Evolutionary conservation across 805 yeast genomes (phyloP).

Genomic region (Huiozyma naganishii): DNA sequence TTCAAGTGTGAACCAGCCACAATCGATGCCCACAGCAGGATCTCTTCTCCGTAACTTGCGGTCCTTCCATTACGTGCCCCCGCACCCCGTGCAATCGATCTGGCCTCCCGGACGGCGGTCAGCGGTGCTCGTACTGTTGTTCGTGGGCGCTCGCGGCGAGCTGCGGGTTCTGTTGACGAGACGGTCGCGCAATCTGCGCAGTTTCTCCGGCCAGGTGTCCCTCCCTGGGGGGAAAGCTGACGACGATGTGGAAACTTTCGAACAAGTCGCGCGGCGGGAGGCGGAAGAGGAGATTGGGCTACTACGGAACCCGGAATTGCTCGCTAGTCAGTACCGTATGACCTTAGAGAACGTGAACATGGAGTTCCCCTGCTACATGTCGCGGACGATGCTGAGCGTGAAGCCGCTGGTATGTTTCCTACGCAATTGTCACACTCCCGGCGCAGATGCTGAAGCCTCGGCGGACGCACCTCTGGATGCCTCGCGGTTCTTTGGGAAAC

Average conservation of each 20-base stretch:
- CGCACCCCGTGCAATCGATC: constrained; percentile 30
- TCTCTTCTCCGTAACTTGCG: too few species aligned
- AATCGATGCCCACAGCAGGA: too few species aligned
- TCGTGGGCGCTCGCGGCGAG: constrained; percentile 63
- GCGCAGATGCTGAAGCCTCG: constrained; percentile 11
- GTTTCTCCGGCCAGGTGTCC: constrained; percentile 84
- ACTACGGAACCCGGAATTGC: constrained; percentile 34
- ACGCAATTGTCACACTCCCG: constrained; percentile 32
- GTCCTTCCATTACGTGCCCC: constrained; percentile 7
- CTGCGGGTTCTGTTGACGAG: constrained; percentile 70
- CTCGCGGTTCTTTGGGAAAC: constrained; percentile 27
- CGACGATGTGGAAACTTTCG: constrained; percentile 48
- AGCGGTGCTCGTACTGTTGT: constrained; percentile 66
- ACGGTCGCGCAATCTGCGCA: constrained; percentile 55
- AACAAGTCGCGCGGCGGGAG: constrained; percentile 72
- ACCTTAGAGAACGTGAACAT: constrained; percentile 45
- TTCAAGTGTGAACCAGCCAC: too few species aligned
- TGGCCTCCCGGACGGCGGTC: constrained; percentile 75
- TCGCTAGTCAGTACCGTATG: constrained; percentile 40
- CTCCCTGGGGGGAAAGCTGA: constrained; percentile 94
- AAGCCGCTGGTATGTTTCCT: constrained; percentile 68
- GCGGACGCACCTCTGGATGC: constrained; percentile 26
- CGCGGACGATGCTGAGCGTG: constrained; percentile 74
- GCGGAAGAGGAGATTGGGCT: constrained; percentile 82
- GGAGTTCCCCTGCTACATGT: constrained; percentile 66